Base-by-base conservation (phyloP, 305 asterid genomes). In the Fraxinus nigra region DNA sequence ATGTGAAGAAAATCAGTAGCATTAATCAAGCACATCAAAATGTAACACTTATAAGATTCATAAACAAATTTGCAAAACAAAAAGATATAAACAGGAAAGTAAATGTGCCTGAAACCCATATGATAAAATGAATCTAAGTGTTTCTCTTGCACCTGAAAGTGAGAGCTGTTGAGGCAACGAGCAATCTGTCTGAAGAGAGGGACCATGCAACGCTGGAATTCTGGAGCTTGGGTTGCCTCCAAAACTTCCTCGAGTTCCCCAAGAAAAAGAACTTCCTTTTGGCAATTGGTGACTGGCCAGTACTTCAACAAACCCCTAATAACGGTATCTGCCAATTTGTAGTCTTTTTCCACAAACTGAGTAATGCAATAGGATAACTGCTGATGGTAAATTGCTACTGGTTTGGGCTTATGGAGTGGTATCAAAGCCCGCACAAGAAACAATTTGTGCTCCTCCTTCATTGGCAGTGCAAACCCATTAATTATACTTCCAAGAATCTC, bases 371-470 rank as follows among this genome's bases (percentile, higher is more conserved):
- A 93, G 1, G 87, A 88, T 77, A 95, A 77, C 89, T 95, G 98
- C 83, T 89, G 97, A 88, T 92, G 99, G 82, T 95, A 95, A 78
- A 75, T 38, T 0, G 85, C 91, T 8, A 92, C 35, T 9, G 89
- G 72, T 87, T 93, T 93, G 11, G 97, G 95, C 78, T 93, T 95
- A 85, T 95, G 99, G 30, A 95, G 92, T 0, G 98, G 99, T 79
- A 95, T 91, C 83, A 95, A 89, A 51, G 88, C 97, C 80, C 95
- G 89, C 0, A 87, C 92, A 69, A 95, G 97, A 84, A 95, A 92
- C 90, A 93, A 67, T 90, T 92, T 92, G 80, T 95, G 99, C 90
- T 95, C 99, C 91, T 93, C 99, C 87, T 95, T 95, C 97, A 95
- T 89, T 13, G 99, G 99, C 93, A 94, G 82, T 18, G 99, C 96